phyloP scores from a whole-genome alignment of 345 rosid species.

The Gossypium rotundifolium region DNA sequence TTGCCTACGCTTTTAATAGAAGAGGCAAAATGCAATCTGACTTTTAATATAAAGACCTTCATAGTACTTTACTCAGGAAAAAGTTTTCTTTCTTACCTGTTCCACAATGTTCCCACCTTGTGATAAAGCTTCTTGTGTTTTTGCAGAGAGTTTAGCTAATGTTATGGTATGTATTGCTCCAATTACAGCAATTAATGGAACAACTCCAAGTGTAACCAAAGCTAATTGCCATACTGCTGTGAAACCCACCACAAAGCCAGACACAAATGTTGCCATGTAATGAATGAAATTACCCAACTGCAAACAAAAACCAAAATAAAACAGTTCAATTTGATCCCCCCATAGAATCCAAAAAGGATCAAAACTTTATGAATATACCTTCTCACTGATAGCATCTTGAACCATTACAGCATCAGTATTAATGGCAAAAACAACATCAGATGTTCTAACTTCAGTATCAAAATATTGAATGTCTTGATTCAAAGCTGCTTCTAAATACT shows the following conservation, averaged over 20 bases:
- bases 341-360: neutral
- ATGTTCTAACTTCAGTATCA: conserved; percentile 91
- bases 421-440: conserved; percentile 82
- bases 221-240: conserved; percentile 98
- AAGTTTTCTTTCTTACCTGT: conserved; percentile 42
- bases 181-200: conserved; percentile 89
- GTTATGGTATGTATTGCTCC: conserved; percentile 34
- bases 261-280: conserved; percentile 85
- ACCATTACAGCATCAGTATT: conserved; percentile 94
- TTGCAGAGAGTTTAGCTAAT: conserved; percentile 55
- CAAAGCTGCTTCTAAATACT: conserved; percentile 87
- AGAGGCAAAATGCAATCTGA: no score
- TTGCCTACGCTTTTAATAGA: no score
- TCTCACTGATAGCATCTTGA: conserved; percentile 98
- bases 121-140: conserved; percentile 79
- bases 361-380: conserved; percentile 33
- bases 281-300: conserved; percentile 98
- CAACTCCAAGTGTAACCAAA: conserved; percentile 88
- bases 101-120: conserved; percentile 90
- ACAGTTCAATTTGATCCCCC: conserved; percentile 5
- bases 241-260: conserved; percentile 94
- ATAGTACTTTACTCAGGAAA: no score
- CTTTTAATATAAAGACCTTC: no score
- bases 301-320: conserved; percentile 13
- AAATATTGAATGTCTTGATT: conserved; percentile 91